phyloP scores from a whole-genome alignment of 345 rosid genomes.

The Ceriops decandra region DNA sequence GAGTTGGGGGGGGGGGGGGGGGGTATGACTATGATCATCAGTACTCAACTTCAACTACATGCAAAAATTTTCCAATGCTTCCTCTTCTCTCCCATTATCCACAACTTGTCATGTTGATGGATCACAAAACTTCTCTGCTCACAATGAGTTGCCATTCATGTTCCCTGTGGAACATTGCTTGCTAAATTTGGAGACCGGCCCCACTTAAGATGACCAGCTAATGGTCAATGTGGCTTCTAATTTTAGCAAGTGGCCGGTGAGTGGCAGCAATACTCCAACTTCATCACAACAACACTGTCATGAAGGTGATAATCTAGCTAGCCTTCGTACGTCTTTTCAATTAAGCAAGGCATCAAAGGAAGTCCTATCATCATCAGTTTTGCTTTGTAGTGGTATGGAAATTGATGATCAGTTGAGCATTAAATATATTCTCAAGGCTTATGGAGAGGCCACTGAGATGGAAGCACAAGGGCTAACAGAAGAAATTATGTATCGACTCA shows the following conservation, averaged over 20 bases:
- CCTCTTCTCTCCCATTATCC: slow-evolving; percentile 14
- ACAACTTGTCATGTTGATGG: slow-evolving; percentile 11
- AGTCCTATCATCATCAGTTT: slow-evolving; percentile 13
- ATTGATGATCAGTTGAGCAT: slow-evolving; percentile 28
- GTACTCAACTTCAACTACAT: slow-evolving; percentile 9
- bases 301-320: slow-evolving; percentile 14
- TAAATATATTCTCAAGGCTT: slow-evolving; percentile 37
- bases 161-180: slow-evolving; percentile 7
- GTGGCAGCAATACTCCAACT: slow-evolving; percentile 1
- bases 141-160: slow-evolving; percentile 10
- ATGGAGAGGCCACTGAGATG: slow-evolving; percentile 42
- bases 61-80: slow-evolving; percentile 23
- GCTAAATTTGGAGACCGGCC: background rate
- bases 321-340: slow-evolving; percentile 12
- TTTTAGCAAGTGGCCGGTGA: slow-evolving; percentile 13
- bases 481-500: slow-evolving; percentile 16
- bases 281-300: slow-evolving; percentile 1
- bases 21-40: slow-evolving; percentile 17
- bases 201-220: slow-evolving; percentile 7
- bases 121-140: background rate
- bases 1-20: slow-evolving; percentile 11
- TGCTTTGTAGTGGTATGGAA: slow-evolving; percentile 23
- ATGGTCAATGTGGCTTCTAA: slow-evolving; percentile 12
- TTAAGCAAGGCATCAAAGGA: slow-evolving; percentile 13
- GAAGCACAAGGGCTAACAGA: slow-evolving; percentile 19